These are phyloP conservation scores for Phytophthora boehmeriae DNA, from an alignment of 352 stramenopile species.

Conservation along the genomic window DNA sequence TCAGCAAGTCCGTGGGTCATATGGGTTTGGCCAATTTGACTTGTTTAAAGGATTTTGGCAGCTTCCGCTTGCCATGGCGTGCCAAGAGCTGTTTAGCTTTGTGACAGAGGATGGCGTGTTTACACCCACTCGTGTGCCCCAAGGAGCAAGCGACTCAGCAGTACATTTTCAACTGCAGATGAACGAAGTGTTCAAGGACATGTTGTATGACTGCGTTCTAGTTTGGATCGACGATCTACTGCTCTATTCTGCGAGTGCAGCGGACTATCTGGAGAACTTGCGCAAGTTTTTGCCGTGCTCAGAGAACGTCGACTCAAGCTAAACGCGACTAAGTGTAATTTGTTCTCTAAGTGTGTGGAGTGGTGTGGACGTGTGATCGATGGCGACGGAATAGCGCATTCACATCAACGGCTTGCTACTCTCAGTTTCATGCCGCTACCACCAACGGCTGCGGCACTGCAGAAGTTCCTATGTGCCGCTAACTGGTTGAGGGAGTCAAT, in stretches of 20 bases:
- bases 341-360: constrained; percentile 17
- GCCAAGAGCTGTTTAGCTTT: constrained; percentile 26
- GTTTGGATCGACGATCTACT: constrained; percentile 40
- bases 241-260: constrained; percentile 15
- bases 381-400: constrained; percentile 10
- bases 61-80: constrained; percentile 1
- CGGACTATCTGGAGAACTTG: constrained; percentile 19
- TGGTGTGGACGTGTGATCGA: constrained; percentile 18
- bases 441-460: constrained; percentile 7
- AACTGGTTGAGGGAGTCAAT: constrained; percentile 12
- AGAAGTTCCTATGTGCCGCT: constrained; percentile 17
- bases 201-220: constrained; percentile 12
- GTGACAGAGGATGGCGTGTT: constrained; percentile 24
- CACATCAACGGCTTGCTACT: background rate
- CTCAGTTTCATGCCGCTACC: background rate
- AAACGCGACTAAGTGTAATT: constrained; percentile 14
- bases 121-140: constrained; percentile 16
- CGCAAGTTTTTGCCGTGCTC: constrained; percentile 22
- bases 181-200: background rate
- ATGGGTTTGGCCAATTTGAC: constrained; percentile 25
- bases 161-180: background rate
- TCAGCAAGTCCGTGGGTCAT: constrained; percentile 4
- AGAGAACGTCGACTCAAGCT: constrained; percentile 26
- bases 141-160: background rate
- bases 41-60: constrained; percentile 28